phyloP scores from a whole-genome alignment of 2,329 filamentous ascomycete species.

The Hypoxylon sp. region DNA sequence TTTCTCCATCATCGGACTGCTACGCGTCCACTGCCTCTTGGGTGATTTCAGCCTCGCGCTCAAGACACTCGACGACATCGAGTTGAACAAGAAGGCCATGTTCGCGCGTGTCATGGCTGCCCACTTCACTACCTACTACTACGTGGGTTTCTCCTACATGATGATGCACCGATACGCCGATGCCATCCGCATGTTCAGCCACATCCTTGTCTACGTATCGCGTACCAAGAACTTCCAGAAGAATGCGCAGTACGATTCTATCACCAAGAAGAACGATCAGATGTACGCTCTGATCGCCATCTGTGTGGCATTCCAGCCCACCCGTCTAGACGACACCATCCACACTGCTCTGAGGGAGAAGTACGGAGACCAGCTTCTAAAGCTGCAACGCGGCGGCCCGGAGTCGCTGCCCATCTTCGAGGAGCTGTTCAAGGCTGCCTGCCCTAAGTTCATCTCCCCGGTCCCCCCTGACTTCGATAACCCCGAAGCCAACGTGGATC shows the following conservation, averaged over 20 bases:
- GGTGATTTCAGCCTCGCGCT: constrained; percentile 98
- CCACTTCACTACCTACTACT: constrained; percentile 99
- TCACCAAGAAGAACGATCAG: constrained; percentile 99
- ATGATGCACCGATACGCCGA: constrained; percentile 99
- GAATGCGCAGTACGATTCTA: constrained; percentile 97
- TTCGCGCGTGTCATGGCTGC: constrained; percentile 99
- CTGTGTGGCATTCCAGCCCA: constrained; percentile 98
- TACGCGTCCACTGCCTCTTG: constrained; percentile 95
- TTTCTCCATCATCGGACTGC: constrained; percentile 97
- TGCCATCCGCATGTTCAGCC: constrained; percentile 99
- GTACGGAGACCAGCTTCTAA: constrained; percentile 97
- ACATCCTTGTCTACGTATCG: constrained; percentile 99
- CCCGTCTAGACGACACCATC: constrained; percentile 97
- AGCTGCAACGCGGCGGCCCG: constrained; percentile 95
- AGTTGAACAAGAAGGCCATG: constrained; percentile 99
- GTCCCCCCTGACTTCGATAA: constrained; percentile 98
- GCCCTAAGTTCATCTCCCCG: constrained; percentile 99
- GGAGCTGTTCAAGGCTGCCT: constrained; percentile 97
- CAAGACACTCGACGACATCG: constrained; percentile 99
- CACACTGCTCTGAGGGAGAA: constrained; percentile 98
- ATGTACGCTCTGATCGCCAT: constrained; percentile 99
- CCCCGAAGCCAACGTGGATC: constrained; percentile 95
- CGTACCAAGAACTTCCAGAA: constrained; percentile 99
- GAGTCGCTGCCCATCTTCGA: constrained; percentile 97
- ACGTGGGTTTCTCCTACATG: constrained; percentile 99